Evolutionary conservation across 108 stramenopile species (phyloP), one percentile per base, ranked within the genome.

Genomic region (Cyclostephanos tholiformis): DNA sequence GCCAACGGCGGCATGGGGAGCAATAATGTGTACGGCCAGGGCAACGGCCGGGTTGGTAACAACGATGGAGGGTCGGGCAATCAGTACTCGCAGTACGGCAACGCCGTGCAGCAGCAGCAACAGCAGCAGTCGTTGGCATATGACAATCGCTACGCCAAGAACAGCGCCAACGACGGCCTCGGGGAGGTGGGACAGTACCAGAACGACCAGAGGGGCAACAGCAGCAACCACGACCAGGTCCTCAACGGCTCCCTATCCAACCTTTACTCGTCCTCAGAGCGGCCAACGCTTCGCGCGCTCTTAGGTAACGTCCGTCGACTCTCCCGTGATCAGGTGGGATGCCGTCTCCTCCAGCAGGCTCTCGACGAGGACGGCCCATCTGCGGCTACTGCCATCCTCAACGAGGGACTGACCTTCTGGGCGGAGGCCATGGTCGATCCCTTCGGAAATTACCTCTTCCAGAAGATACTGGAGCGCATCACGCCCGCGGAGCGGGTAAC

Each of bases 381-480:
- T 60, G 96, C 96, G 25, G 96, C 96, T 12, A 91, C 91, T 29
- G 75, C 91, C 69, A 97, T 98, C 51, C 84, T 98, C 44, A 85
- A 91, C 55, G 97, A 98, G 84, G 97, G 92, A n/a, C 86, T 96
- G 9, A 85, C 91, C 25, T 91, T 95, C 75, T 95, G 97, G 92
- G 92, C 90, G 11, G 92, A 95, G 67, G 93, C 97, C 64, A 97
- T 98, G 97, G 90, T 95, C 17, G 97, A 98, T 84, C 97, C 97
- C 14, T 98, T 98, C 73, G 98, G 98, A 0, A 98, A 97, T 81
- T 98, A 97, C 76, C 85, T 98, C 41, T 98, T 98, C 72, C 98
- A 98, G 83, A 98, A 98, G 87, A 94, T 98, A 46, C 71, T 97
- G 59, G 97, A 97, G 72, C 88, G 94, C 75, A 89, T 96, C 43